Evolutionary conservation across 2,329 filamentous ascomycete species (phyloP).

Genomic region (Coniosporium tulheliwenetii): DNA sequence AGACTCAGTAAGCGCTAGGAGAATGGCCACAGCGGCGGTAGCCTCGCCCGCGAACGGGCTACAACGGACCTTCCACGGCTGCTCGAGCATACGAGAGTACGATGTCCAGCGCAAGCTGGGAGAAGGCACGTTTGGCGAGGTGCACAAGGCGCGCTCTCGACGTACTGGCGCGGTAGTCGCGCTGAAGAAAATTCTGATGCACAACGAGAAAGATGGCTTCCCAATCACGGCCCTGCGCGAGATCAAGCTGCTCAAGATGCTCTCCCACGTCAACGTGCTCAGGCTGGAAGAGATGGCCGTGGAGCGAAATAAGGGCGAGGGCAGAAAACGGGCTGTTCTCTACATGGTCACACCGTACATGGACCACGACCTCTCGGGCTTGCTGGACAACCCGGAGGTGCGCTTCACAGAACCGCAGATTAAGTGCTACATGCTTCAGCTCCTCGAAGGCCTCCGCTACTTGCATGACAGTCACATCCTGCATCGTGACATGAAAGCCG

Average conservation of each 20-base stretch:
- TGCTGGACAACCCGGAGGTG: constrained; percentile 88
- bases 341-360: constrained; percentile 99
- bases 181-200: constrained; percentile 97
- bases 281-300: constrained; percentile 92
- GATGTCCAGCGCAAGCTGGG: constrained; percentile 72
- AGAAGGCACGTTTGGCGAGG: constrained; percentile 93
- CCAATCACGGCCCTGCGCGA: constrained; percentile 96
- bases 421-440: constrained; percentile 93
- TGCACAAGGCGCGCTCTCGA: constrained; percentile 72
- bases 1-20: too few relatives aligned
- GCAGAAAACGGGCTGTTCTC: constrained; percentile 57
- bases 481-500: constrained; percentile 97
- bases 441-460: constrained; percentile 79
- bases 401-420: constrained; percentile 79
- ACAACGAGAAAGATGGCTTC: constrained; percentile 98
- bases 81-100: constrained; percentile 69
- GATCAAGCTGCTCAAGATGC: constrained; percentile 89
- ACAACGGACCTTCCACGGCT: constrained; percentile 56
- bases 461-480: constrained; percentile 75
- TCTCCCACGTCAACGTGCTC: constrained; percentile 83
- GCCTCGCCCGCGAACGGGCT: constrained; percentile 12
- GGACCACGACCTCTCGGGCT: constrained; percentile 95
- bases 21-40: constrained; percentile 8
- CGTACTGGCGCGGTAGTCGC: constrained; percentile 64
- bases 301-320: constrained; percentile 67